Evolutionary conservation across 305 asterid species (phyloP).

Genomic region (Fraxinus sp.): DNA sequence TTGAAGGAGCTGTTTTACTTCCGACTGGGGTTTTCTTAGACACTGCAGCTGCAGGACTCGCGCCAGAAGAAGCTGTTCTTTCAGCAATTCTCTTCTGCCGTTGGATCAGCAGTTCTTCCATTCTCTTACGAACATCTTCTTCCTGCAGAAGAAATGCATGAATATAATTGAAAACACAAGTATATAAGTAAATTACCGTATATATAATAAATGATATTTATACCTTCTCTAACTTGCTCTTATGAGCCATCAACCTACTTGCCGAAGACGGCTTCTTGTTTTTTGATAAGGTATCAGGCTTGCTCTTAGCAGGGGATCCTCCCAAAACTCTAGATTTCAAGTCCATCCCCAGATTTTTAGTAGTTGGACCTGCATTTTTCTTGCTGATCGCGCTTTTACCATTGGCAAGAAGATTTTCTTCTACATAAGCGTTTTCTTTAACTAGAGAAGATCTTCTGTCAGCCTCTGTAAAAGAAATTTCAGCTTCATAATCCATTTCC

Average conservation of each 20-base stretch:
- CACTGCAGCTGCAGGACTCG: conserved; percentile 24
- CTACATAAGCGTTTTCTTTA: conserved; percentile 35
- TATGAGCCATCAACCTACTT: conserved; percentile 42
- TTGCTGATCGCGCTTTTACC: conserved; percentile 41
- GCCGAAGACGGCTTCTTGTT: conserved; percentile 56
- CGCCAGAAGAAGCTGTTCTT: conserved; percentile 57
- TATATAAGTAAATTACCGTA: not conserved
- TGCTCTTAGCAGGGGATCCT: conserved; percentile 42
- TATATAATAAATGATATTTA: not conserved
- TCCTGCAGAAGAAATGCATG: conserved; percentile 42
- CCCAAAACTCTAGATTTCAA: conserved; percentile 35
- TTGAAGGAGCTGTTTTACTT: conserved; percentile 47
- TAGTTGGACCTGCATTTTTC: conserved; percentile 25
- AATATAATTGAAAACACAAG: not conserved
- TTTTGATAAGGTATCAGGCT: conserved; percentile 35
- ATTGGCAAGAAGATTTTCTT: conserved; percentile 37
- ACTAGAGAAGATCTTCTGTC: conserved; percentile 39
- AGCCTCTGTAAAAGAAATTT: conserved; percentile 44
- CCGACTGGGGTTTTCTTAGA: conserved; percentile 50
- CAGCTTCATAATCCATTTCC: conserved; percentile 66
- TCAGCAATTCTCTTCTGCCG: conserved; percentile 81
- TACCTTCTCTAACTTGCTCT: conserved; percentile 77
- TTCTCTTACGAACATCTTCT: conserved; percentile 71
- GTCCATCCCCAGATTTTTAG: conserved; percentile 30
- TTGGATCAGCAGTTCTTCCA: conserved; percentile 56